A percentile compares a stretch with the other conserved stretches of the same genome.
Conservation (phyloP, 2,329 filamentous ascomycete species). For the Fonsecaea pedrosoi region DNA sequence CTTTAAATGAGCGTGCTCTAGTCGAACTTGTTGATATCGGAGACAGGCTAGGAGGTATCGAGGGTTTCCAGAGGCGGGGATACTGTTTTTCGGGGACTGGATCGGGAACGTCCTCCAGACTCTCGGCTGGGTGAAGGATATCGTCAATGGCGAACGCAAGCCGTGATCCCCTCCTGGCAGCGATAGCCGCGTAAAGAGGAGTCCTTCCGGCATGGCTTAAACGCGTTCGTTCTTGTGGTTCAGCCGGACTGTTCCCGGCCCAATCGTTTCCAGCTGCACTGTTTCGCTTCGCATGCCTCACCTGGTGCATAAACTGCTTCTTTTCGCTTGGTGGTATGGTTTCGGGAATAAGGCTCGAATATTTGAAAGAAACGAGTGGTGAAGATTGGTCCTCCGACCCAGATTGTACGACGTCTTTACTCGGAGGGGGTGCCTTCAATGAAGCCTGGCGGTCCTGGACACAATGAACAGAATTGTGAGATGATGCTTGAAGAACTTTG, state of each 20-base stretch:
- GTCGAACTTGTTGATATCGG: not conserved
- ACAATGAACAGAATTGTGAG: not conserved
- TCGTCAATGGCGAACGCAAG: not conserved
- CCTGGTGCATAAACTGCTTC: conserved; percentile 18
- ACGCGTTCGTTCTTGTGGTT: not conserved
- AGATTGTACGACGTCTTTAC: not conserved
- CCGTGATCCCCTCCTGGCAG: not conserved
- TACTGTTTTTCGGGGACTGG: not conserved
- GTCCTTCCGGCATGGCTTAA: not conserved
- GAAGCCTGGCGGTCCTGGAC: not conserved
- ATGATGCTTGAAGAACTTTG: not conserved
- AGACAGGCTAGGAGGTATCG: not conserved
- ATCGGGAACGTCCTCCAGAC: not conserved
- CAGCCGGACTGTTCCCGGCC: not conserved
- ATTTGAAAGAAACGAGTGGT: conserved; percentile 21
- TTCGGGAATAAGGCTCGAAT: conserved; percentile 28
- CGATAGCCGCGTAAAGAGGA: not conserved
- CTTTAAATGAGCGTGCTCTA: not conserved
- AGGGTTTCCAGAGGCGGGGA: conserved; percentile 13
- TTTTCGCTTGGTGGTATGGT: conserved; percentile 23
- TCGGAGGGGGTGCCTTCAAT: not conserved
- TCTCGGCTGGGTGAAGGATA: not conserved
- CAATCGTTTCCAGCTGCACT: not conserved
- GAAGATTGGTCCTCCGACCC: not conserved
- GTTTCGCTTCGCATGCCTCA: not conserved